Evolutionary conservation across 345 rosid species (phyloP).

Genomic region (Dipteronia dyeriana): DNA sequence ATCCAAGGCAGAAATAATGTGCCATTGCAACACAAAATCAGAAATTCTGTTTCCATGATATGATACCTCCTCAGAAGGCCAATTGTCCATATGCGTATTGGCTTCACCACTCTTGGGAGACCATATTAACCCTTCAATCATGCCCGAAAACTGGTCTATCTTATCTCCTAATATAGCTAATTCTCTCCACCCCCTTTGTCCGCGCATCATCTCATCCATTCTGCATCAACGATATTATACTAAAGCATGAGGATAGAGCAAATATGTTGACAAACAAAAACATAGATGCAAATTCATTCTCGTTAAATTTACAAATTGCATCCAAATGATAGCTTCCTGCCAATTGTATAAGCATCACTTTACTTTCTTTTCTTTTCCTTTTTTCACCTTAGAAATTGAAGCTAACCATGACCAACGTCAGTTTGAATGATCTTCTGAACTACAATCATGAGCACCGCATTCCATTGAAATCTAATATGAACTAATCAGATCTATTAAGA

Average conservation of each 20-base stretch:
- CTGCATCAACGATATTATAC: slow-evolving; percentile 33
- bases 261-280: not conserved
- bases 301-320: not conserved
- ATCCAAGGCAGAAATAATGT: not conserved
- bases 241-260: not conserved
- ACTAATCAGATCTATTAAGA: not conserved
- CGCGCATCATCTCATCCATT: slow-evolving; percentile 97
- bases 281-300: not conserved
- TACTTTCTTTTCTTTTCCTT: not conserved
- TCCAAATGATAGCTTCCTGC: not conserved
- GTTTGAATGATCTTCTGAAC: not conserved
- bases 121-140: slow-evolving; percentile 86
- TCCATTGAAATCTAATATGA: not conserved
- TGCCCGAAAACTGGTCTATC: slow-evolving; percentile 71
- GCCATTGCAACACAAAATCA: not conserved
- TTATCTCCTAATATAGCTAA: slow-evolving; percentile 77
- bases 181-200: slow-evolving; percentile 90
- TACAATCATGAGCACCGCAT: not conserved
- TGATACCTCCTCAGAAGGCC: slow-evolving; percentile 64
- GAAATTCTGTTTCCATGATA: not conserved
- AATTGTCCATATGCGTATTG: slow-evolving; percentile 43
- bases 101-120: slow-evolving; percentile 68
- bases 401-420: not conserved
- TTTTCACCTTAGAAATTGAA: not conserved
- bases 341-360: not conserved